Conservation (phyloP, 1,284 basidiomycete genomes). For the Leccinum pallidistipes region DNA sequence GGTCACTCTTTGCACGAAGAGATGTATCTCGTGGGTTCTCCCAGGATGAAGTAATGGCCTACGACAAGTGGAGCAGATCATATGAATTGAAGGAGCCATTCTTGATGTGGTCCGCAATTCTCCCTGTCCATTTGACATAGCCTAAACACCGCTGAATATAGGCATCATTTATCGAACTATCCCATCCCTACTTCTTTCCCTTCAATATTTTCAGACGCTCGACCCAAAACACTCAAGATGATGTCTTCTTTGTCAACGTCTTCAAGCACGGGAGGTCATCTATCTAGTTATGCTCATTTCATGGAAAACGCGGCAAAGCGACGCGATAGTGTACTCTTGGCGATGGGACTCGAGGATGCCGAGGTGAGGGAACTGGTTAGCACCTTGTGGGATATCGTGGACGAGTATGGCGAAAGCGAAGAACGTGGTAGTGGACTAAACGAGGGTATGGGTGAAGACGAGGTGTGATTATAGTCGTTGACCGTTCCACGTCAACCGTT, state of each 20-base stretch:
- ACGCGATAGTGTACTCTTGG: slow-evolving; percentile 24
- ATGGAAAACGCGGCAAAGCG: slow-evolving; percentile 38
- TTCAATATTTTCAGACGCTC: slow-evolving; percentile 33
- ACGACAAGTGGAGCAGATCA: slow-evolving; percentile 39
- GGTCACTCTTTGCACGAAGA: slow-evolving; percentile 41
- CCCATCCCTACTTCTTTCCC: slow-evolving; percentile 56
- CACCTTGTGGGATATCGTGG: slow-evolving; percentile 52
- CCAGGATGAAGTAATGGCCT: slow-evolving; percentile 34
- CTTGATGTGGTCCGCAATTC: slow-evolving; percentile 36
- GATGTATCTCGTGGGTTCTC: slow-evolving; percentile 61
- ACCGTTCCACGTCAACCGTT: background rate
- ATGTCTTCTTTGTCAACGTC: slow-evolving; percentile 29
- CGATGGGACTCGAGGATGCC: slow-evolving; percentile 44
- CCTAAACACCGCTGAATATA: slow-evolving; percentile 22
- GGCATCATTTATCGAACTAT: slow-evolving; percentile 44
- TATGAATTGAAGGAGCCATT: slow-evolving; percentile 35
- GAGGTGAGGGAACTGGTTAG: slow-evolving; percentile 51
- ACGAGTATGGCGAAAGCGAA: slow-evolving; percentile 40
- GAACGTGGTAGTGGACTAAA: slow-evolving; percentile 15
- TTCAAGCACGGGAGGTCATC: slow-evolving; percentile 34
- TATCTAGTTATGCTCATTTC: slow-evolving; percentile 46
- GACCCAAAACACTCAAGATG: slow-evolving; percentile 25
- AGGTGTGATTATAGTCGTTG: slow-evolving; percentile 17
- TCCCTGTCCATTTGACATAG: background rate
- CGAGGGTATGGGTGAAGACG: slow-evolving; percentile 31